These are phyloP conservation scores for Fusarium sp. DNA, from an alignment of 2,329 filamentous ascomycete genomes.

Conservation along the genomic window DNA sequence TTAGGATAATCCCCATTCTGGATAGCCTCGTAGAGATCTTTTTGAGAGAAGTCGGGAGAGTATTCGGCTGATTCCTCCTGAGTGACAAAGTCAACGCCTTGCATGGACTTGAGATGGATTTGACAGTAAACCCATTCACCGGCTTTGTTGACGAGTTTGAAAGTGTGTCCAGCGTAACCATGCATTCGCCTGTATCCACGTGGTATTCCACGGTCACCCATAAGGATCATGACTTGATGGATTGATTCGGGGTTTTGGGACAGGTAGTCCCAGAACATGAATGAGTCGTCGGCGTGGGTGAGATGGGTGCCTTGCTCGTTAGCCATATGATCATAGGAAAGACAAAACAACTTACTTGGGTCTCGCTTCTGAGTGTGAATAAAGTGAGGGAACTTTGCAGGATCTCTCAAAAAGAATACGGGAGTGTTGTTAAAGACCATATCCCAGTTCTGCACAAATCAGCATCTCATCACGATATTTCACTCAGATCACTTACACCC, in stretches of 20 bases:
- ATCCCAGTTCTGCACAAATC: neutral
- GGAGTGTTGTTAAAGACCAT: constrained; percentile 66
- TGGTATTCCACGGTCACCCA: constrained; percentile 68
- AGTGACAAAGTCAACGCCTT: constrained; percentile 21
- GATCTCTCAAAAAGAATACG: constrained; percentile 80
- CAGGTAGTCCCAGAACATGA: constrained; percentile 60
- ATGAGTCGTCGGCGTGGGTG: constrained; percentile 49
- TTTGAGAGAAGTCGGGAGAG: constrained; percentile 22
- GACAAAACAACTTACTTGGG: constrained; percentile 58
- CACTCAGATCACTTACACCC: neutral
- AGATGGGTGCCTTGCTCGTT: constrained; percentile 75
- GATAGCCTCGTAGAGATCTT: constrained; percentile 35
- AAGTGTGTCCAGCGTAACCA: constrained; percentile 11
- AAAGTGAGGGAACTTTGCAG: constrained; percentile 78
- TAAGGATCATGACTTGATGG: constrained; percentile 69
- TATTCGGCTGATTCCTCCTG: constrained; percentile 23
- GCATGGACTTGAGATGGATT: constrained; percentile 32
- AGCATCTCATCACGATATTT: neutral
- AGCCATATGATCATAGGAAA: too few species aligned
- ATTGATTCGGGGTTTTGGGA: constrained; percentile 68
- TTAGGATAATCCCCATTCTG: constrained; percentile 58
- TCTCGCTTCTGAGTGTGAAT: constrained; percentile 83
- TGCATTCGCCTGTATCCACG: constrained; percentile 58
- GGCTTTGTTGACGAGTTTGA: constrained; percentile 15
- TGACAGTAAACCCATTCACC: constrained; percentile 30